These are phyloP conservation scores for Exophiala oligosperma DNA, from an alignment of 2,329 filamentous ascomycete genomes.

Conservation along the genomic window DNA sequence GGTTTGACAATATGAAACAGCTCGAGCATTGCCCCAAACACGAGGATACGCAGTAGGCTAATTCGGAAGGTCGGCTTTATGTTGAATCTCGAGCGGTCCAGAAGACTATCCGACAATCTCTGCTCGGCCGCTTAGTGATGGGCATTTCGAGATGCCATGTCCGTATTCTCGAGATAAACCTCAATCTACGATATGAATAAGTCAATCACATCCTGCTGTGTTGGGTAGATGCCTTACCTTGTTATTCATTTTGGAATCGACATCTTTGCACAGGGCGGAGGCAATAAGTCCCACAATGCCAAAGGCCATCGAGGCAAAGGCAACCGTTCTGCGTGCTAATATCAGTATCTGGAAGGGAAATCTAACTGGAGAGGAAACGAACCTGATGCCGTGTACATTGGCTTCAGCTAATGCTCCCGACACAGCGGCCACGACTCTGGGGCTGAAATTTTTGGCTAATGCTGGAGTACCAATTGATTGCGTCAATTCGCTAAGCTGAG, in stretches of 20 bases:
- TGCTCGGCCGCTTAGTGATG: conserved; percentile 1
- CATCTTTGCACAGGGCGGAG: conserved; percentile 34
- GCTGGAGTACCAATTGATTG: not conserved
- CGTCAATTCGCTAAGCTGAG: not conserved
- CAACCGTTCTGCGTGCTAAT: conserved; percentile 1
- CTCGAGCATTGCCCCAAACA: not conserved
- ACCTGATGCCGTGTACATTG: conserved; percentile 7
- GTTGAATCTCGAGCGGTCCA: too few species aligned
- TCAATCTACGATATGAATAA: conserved; percentile 24
- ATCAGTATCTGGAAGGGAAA: not conserved
- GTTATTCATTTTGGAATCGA: conserved; percentile 37
- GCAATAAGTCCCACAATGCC: conserved; percentile 34
- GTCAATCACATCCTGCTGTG: not conserved
- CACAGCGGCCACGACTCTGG: not conserved
- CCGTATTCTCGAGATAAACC: conserved; percentile 15
- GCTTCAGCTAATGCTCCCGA: not conserved
- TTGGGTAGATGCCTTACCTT: conserved; percentile 16
- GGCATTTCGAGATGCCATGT: conserved; percentile 4
- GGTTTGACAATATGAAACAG: too few species aligned
- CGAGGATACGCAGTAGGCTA: not conserved
- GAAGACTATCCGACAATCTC: too few species aligned
- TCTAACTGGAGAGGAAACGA: not conserved
- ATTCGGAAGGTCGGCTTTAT: too few species aligned
- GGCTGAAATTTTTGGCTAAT: not conserved
- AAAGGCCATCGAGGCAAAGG: conserved; percentile 34